A percentile compares a stretch with the other conserved stretches of the same genome.
Evolutionary conservation across 2,329 filamentous ascomycete species (phyloP).

Genomic region (Dissoconium aciculare): DNA sequence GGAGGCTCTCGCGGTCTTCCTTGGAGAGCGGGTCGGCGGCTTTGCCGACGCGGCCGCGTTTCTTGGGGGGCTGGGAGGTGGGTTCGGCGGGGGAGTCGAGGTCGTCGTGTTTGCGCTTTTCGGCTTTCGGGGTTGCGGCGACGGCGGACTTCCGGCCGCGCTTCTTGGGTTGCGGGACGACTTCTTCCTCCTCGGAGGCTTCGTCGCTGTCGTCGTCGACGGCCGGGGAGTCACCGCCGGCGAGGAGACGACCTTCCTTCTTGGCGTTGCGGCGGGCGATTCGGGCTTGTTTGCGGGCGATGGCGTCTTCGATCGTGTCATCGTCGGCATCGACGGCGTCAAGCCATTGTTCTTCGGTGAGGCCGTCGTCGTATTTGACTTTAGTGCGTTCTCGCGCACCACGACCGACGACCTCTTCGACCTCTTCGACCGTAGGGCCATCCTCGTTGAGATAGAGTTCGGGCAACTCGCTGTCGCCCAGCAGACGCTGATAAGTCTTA

Average conservation of each 20-base stretch:
- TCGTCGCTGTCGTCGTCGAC: conserved; percentile 56
- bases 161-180: conserved; percentile 41
- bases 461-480: conserved; percentile 75
- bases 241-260: conserved; percentile 46
- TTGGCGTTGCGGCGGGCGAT: conserved; percentile 69
- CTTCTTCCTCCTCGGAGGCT: conserved; percentile 52
- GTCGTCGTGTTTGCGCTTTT: conserved; percentile 78
- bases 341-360: conserved; percentile 97
- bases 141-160: conserved; percentile 74
- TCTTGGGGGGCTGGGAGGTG: conserved; percentile 51
- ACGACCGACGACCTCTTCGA: conserved; percentile 65
- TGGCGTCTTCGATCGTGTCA: conserved; percentile 82
- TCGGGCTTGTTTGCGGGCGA: conserved; percentile 73
- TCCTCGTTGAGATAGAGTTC: conserved; percentile 88
- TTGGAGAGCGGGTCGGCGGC: conserved; percentile 48
- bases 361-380: conserved; percentile 89
- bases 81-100: conserved; percentile 57
- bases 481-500: conserved; percentile 60
- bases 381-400: conserved; percentile 89
- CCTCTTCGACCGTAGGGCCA: conserved; percentile 63
- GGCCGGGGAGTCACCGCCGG: conserved; percentile 55
- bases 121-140: conserved; percentile 39
- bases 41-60: conserved; percentile 56
- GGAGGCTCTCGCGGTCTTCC: conserved; percentile 60
- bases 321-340: conserved; percentile 96